Base-by-base conservation (phyloP, 1,284 basidiomycete genomes). In the Xanthoconium separans region DNA sequence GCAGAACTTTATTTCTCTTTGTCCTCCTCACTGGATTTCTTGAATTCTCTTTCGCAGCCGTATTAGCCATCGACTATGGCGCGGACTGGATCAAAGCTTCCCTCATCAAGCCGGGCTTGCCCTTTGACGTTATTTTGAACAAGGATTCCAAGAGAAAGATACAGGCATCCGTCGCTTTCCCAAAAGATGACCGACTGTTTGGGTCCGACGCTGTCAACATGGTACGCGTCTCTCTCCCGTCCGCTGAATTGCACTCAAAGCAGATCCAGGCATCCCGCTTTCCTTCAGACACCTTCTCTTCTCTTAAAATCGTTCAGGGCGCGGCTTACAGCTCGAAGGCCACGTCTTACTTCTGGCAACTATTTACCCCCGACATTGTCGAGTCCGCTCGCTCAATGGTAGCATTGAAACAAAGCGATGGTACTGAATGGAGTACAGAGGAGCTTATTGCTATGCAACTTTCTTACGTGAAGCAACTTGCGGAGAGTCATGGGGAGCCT, bases 101-200 rank as follows among this genome's bases (percentile, higher is more conserved):
- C 10, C 78, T 99, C 57, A 91, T 99, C 82, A 96, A 96, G 68
- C 96, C 96, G 1, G 96, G 95, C 40, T 77, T 93, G 48, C 95
- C 96, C 1, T 97, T 99, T 65, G 96, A 99, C 73, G 93, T 99
- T 31, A 79, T 99, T 34, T 78, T 99, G 47, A 95, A 97, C 75
- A 91, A 93, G 69, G 96, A 98, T 71, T 96, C 93, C 40, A 98
- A 98, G 76, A 82, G 96, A 60, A 99, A 99, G 76, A 93, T 98
- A 50, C 89, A 91, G 63, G 85, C 91, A 22, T 85, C 88, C 2
- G 91, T 98, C 0, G 89, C 81, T 31, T 96, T 90, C 91, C 95
- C 93, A 75, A 82, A 82, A 60, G 83, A 85, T 16, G 95, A 98
- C 67, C 79, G 95, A 54, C 73, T 95, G 34, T 95, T 98, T 73